These are phyloP conservation scores for Magnaporthiopsis rhizophila DNA, from an alignment of 2,329 filamentous ascomycete species.

Conservation along the genomic window DNA sequence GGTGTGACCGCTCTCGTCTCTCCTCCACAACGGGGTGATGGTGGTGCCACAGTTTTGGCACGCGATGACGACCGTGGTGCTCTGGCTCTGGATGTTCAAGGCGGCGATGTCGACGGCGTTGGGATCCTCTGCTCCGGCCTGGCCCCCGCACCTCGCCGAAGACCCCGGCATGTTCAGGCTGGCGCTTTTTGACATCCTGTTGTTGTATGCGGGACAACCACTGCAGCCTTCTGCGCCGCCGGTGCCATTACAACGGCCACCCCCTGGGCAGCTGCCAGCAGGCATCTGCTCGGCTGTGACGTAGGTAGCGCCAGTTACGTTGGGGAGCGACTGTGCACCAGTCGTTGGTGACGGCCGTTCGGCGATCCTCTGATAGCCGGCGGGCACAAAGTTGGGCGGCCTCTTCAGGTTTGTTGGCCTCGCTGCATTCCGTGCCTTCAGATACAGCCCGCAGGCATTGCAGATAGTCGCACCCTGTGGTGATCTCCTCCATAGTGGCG, in stretches of 20 bases:
- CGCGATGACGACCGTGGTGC: slow-evolving; percentile 67
- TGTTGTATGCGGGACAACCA: slow-evolving; percentile 96
- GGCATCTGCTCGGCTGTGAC: slow-evolving; percentile 67
- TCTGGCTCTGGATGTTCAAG: slow-evolving; percentile 33
- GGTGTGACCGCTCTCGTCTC: slow-evolving; percentile 89
- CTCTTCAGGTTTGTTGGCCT: slow-evolving; percentile 87
- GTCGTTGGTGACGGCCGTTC: slow-evolving; percentile 30
- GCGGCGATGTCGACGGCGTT: slow-evolving; percentile 42
- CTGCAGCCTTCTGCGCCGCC: slow-evolving; percentile 92
- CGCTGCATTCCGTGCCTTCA: slow-evolving; percentile 86
- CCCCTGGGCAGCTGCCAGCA: slow-evolving; percentile 87
- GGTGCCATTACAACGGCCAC: slow-evolving; percentile 91
- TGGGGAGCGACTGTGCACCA: slow-evolving; percentile 31
- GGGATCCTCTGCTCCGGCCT: slow-evolving; percentile 24
- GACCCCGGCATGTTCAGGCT: slow-evolving; percentile 50
- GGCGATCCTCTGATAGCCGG: slow-evolving; percentile 33
- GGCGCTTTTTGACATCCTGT: slow-evolving; percentile 81
- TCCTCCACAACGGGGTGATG: slow-evolving; percentile 89
- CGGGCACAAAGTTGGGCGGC: slow-evolving; percentile 46
- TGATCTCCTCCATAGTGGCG: slow-evolving; percentile 88
- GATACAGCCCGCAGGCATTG: slow-evolving; percentile 92
- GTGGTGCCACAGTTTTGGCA: slow-evolving; percentile 97
- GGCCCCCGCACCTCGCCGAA: slow-evolving; percentile 16
- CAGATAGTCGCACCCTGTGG: slow-evolving; percentile 92
- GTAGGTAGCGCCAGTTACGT: slow-evolving; percentile 54